Base-by-base conservation (phyloP, 2,329 filamentous ascomycete genomes). In the Aspergillus ochraceus region DNA sequence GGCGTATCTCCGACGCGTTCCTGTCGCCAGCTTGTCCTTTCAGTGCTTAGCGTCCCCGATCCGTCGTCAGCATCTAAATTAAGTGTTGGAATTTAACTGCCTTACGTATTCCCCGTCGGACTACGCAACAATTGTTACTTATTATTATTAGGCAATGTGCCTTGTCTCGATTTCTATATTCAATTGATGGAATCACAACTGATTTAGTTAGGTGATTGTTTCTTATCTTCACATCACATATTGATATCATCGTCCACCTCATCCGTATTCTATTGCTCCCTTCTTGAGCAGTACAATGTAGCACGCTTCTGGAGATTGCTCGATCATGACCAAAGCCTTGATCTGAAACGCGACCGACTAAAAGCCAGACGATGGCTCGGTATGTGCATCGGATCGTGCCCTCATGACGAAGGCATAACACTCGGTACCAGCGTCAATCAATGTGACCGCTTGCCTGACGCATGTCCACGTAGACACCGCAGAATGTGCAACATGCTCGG, bases 1-100 rank as follows among this genome's bases (percentile, higher is more conserved):
- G 57, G 20, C 50, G 49, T 26, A 60, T 59, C 53, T 49, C 54
- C 50, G 58, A 60, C 58, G 54, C 36, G 60, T 60, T 59, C 45
- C 63, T 60, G 55, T 63, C 63, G 65, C 65, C 65, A 66, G 59
- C 65, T 65, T 66, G 65, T 61, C 65, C 65, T 65, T 65, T 65
- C 54, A 45, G 55, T 30, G 53, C 42, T 52, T 51, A 51, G 22
- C 45, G 45, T n/a, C 49, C 10, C 24, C 20, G 20, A 9, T 22
- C n/a, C 12, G 51, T 53, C 51, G 19, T 22, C 30, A 46, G 17
- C 42, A 20, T 46, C 42, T 46, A 46, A 46, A 46, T 46, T 46
- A 46, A 20, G 42, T 36, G 19, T n/a, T 47, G 19, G 19, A 12
- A 12, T 47, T 12, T 47, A 24, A 19, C 42, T 19, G 42, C 42